A percentile compares a stretch with the other conserved stretches of the same genome.
Evolutionary conservation across 371 early-diverging fungal species (phyloP).

Genomic region (Mortierella sp.): DNA sequence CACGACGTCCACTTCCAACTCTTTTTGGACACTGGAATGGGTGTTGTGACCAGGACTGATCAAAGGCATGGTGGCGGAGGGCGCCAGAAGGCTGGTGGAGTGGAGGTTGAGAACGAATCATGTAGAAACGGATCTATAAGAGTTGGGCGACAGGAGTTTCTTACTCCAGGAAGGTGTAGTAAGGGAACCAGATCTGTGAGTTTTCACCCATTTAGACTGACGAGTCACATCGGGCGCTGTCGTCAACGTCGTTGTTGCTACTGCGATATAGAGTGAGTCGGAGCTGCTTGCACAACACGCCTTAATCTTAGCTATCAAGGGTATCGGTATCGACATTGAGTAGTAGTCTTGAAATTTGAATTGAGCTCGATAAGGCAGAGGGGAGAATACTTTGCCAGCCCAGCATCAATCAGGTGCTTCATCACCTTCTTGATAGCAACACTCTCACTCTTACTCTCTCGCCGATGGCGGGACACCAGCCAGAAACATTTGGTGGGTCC

Average conservation of each 20-base stretch:
- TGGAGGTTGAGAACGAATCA: constrained; percentile 11
- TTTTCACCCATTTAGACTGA: not conserved
- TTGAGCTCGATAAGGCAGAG: not conserved
- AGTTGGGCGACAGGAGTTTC: not conserved
- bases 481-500: constrained; percentile 10
- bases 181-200: constrained; percentile 15
- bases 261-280: not conserved
- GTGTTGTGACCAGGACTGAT: not conserved
- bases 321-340: not conserved
- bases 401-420: constrained; percentile 2
- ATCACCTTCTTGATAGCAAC: not conserved
- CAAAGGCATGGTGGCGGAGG: constrained; percentile 10
- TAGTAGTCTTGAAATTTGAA: not conserved
- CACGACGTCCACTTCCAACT: not conserved
- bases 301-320: not conserved
- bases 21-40: not conserved
- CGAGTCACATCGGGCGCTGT: constrained; percentile 1
- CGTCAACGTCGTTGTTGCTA: not conserved
- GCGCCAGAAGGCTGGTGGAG: constrained; percentile 1
- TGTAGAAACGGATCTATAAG: constrained; percentile 14
- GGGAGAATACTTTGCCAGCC: constrained; percentile 20
- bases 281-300: constrained; percentile 17
- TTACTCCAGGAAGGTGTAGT: constrained; percentile 19
- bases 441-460: not conserved
- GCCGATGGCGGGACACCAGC: not conserved